Evolutionary conservation across 2,329 filamentous ascomycete genomes (phyloP), one percentile per base, ranked within the genome.

Genomic region (Cytospora mali): DNA sequence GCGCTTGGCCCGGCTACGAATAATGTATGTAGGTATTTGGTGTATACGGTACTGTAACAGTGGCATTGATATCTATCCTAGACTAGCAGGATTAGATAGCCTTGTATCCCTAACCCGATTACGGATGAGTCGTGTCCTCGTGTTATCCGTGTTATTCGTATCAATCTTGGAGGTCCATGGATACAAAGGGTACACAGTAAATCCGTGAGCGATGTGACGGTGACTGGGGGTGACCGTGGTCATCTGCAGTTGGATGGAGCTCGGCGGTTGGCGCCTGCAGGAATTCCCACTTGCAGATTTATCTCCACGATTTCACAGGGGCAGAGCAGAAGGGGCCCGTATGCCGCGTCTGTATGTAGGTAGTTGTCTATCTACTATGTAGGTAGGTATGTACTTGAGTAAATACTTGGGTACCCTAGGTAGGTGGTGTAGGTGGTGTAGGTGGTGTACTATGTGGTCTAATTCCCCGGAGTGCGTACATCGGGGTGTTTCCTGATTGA

Each of bases 141-240:
- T 56, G 55, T 64, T 55, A 58, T 64, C 28, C 21, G 39, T 56
- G 55, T 64, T 55, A 58, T 64, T 59, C 62, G 55, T 62, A 57
- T 56, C 2, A 46, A 21, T 50, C 23, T 21, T 23, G 21, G 21
- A n/a, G n/a, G n/a, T n/a, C n/a, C n/a, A 9, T 58, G 33, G 46
- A 31, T 31, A 50, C n/a, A 48, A 31, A 23, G 49, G 50, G 28
- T n/a, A n/a, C n/a, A n/a, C n/a, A n/a, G n/a, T 16, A 50, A 39
- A 54, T 39, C 56, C 35, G 54, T n/a, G 48, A 48, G 48, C 18
- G 23, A 49, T 54, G 39, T 23, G 28, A 42, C 33, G 61, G 49
- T 42, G 58, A 55, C 55, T 31, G 33, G 49, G 49, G 35, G 29
- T n/a, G 35, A 28, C 14, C 31, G 51, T 54, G 18, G 29, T 33